These are phyloP conservation scores for Suhomyces xylopsoci DNA, from an alignment of 805 yeast genomes.

Conservation along the genomic window DNA sequence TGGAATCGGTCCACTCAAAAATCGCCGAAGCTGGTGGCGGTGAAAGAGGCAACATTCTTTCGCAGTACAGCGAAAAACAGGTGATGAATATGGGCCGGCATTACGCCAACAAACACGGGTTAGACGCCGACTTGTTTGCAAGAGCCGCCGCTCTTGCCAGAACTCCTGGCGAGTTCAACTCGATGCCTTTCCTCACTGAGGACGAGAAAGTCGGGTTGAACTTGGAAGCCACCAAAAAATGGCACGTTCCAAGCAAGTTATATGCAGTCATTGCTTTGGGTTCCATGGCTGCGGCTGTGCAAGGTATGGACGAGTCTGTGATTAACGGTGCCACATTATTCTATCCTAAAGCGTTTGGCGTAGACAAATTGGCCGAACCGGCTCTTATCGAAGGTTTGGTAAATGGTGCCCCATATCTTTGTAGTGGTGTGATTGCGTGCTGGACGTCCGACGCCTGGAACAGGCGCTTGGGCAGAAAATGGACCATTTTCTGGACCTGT, in stretches of 20 bases:
- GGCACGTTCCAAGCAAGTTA: slow-evolving; percentile 47
- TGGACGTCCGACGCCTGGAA: slow-evolving; percentile 59
- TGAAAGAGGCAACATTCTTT: slow-evolving; percentile 44
- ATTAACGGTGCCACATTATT: slow-evolving; percentile 64
- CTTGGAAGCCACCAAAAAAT: slow-evolving; percentile 41
- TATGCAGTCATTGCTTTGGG: slow-evolving; percentile 55
- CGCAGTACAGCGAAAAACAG: slow-evolving; percentile 59
- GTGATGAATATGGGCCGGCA: slow-evolving; percentile 68
- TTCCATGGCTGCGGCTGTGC: slow-evolving; percentile 68
- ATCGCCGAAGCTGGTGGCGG: slow-evolving; percentile 11
- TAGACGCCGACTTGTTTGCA: slow-evolving; percentile 59
- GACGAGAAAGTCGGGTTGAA: slow-evolving; percentile 49
- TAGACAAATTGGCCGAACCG: slow-evolving; percentile 39
- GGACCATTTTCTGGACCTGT: slow-evolving; percentile 60
- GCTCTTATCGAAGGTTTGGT: slow-evolving; percentile 60
- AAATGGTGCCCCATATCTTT: slow-evolving; percentile 64
- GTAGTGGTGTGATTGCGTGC: slow-evolving; percentile 55
- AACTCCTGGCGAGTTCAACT: slow-evolving; percentile 53
- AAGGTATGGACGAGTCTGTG: slow-evolving; percentile 75
- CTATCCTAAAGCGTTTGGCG: slow-evolving; percentile 55
- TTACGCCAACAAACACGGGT: slow-evolving; percentile 53
- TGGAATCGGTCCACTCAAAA: slow-evolving; percentile 5
- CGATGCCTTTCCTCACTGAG: slow-evolving; percentile 48
- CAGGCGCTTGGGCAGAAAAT: slow-evolving; percentile 53
- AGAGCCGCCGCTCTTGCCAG: slow-evolving; percentile 60